Evolutionary conservation across 805 yeast genomes (phyloP).

Genomic region (Vanderwaltozyma tropicalis): DNA sequence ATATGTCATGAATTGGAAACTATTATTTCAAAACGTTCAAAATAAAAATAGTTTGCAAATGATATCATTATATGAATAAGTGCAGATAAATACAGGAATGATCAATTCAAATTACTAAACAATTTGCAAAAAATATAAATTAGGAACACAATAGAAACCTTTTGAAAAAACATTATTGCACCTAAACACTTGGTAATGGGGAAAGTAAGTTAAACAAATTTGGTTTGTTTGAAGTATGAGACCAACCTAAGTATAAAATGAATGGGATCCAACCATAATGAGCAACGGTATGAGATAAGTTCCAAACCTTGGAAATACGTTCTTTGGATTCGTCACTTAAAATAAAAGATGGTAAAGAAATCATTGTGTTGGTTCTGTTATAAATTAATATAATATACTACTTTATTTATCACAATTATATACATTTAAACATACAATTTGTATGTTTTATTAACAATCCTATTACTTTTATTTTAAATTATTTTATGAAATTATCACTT

Average conservation of each 20-base stretch:
- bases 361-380: conserved; percentile 10
- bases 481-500: no score
- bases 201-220: conserved; percentile 44
- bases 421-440: no score
- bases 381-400: neutral
- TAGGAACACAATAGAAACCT: no score
- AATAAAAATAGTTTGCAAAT: no score
- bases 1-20: neutral
- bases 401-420: no score
- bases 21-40: no score
- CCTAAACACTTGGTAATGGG: conserved; percentile 30
- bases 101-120: no score
- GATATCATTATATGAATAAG: no score
- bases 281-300: conserved; percentile 72
- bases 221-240: conserved; percentile 75
- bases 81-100: no score
- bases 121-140: no score
- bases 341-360: conserved; percentile 28
- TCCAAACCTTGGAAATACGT: conserved; percentile 75
- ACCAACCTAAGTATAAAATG: conserved; percentile 83
- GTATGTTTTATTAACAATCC: no score
- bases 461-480: no score
- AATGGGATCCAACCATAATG: conserved; percentile 98
- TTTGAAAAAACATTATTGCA: neutral
- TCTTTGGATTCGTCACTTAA: conserved; percentile 45